Base-by-base conservation (phyloP, 805 yeast genomes). In the Yarrowia hollandica region DNA sequence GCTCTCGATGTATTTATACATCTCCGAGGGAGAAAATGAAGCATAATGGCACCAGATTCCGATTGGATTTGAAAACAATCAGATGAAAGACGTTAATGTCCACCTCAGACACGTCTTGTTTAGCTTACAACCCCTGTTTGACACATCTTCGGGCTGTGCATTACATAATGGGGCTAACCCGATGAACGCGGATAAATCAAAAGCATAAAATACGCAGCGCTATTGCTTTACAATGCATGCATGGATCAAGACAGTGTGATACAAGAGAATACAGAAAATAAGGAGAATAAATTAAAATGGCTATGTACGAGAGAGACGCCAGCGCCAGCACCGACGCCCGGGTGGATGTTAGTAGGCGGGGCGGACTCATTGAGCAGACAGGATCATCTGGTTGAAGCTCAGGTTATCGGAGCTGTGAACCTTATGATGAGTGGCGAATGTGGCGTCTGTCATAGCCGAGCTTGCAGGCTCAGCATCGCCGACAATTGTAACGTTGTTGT, bases 301-400 rank as follows among this genome's bases (percentile, higher is more conserved):
- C 35, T 44, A 44, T 44, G 37, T 44, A 44, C 54, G 52, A 44
- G n/a, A n/a, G n/a, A 15, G 48, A 39, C 9, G 22, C 34, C 54
- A n/a, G 26, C n/a, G 54, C 54, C 54, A 30, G 54, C 54, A 31
- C 37, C 9, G 35, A n/a, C n/a, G n/a, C n/a, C n/a, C n/a, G 54
- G 16, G 14, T 14, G 18, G 37, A 33, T 14, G 54, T 26, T 28
- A 44, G 34, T 26, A 26, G 16, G 3, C 11, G 21, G 28, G n/a
- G 2, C 12, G n/a, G 4, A 11, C 16, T 25, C 16, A 3, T 3
- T 33, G 3, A 8, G 37, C 7, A 4, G 15, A 8, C 10, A 44
- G 54, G 8, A 44, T 6, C 25, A 44, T 46, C 19, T 44, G 33
- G 21, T 46, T 31, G 30, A 46, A 31, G 12, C 15, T 28, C n/a